These are phyloP conservation scores for Periconia macrospinosa DNA, from an alignment of 2,329 filamentous ascomycete genomes.

Conservation along the genomic window DNA sequence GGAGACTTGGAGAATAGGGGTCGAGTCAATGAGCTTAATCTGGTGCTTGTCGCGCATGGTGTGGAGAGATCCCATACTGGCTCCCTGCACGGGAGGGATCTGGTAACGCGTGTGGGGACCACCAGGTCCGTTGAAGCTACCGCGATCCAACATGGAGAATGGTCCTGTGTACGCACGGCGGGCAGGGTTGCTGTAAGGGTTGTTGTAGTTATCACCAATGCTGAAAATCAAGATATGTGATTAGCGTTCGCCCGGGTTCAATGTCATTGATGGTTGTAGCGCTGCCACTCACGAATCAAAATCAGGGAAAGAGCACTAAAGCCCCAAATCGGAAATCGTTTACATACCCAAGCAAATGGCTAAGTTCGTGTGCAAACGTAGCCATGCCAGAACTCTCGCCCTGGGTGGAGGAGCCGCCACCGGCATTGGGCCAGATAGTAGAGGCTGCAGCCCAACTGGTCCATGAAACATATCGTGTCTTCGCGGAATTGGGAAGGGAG, in stretches of 20 bases:
- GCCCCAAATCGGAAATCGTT: conserved; percentile 22
- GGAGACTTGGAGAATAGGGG: conserved; percentile 50
- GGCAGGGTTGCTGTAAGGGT: conserved; percentile 52
- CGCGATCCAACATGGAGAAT: conserved; percentile 57
- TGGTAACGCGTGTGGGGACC: conserved; percentile 58
- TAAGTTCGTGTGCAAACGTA: conserved; percentile 58
- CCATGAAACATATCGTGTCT: conserved; percentile 58
- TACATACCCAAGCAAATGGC: conserved; percentile 47
- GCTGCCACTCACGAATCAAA: conserved; percentile 10
- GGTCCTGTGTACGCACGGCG: conserved; percentile 55
- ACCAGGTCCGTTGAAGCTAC: conserved; percentile 57
- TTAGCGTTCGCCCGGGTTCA: not conserved
- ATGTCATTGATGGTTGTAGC: not conserved
- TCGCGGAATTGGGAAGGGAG: conserved; percentile 49
- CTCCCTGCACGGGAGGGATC: conserved; percentile 54
- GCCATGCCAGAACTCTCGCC: conserved; percentile 57
- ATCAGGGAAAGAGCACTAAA: conserved; percentile 16
- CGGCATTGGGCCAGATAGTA: conserved; percentile 58
- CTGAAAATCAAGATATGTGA: too few relatives aligned
- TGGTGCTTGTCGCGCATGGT: conserved; percentile 58
- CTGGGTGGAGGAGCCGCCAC: conserved; percentile 56
- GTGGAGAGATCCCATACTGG: conserved; percentile 55
- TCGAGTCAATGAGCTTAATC: conserved; percentile 52
- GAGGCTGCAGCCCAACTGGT: conserved; percentile 57
- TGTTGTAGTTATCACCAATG: conserved; percentile 61